A percentile compares a stretch with the other conserved stretches of the same genome.
These are phyloP conservation scores for Cicer yamashitae DNA, from an alignment of 306 rosid genomes.

Conservation along the genomic window DNA sequence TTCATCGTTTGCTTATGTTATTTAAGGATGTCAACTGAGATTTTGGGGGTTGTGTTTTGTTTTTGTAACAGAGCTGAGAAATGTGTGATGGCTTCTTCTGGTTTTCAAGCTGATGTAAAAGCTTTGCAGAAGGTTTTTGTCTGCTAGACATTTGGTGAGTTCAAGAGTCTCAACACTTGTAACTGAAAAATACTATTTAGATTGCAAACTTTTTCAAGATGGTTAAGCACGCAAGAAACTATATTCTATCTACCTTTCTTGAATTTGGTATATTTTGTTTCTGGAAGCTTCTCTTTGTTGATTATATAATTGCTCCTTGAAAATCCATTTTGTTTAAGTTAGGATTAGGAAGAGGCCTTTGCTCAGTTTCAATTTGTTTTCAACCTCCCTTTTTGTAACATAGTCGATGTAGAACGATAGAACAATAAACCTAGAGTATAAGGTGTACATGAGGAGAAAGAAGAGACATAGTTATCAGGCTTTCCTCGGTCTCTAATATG, in stretches of 20 bases:
- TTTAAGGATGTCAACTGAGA: slow-evolving; percentile 12
- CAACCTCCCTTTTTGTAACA: neutral
- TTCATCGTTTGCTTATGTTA: neutral
- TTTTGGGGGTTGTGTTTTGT: neutral
- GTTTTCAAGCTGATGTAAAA: slow-evolving; percentile 98
- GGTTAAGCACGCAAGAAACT: neutral
- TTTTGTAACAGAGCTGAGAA: slow-evolving; percentile 74
- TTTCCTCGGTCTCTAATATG: neutral
- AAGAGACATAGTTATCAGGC: neutral
- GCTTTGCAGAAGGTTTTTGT: slow-evolving; percentile 84
- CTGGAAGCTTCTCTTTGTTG: neutral
- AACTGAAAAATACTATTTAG: slow-evolving; percentile 1
- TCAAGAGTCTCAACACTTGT: slow-evolving; percentile 9
- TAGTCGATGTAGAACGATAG: neutral
- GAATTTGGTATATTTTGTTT: slow-evolving; percentile 6
- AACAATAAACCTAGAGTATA: neutral
- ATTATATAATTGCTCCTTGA: neutral
- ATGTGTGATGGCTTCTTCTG: slow-evolving; percentile 84
- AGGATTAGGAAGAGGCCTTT: neutral
- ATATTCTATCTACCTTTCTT: slow-evolving; percentile 10
- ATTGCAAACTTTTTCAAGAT: neutral
- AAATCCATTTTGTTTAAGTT: neutral
- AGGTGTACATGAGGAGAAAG: neutral
- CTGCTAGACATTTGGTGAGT: slow-evolving; percentile 88
- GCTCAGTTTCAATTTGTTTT: slow-evolving; percentile 4